Conservation (phyloP, 2,329 filamentous ascomycete genomes). For the Verticillium albo-atrum region DNA sequence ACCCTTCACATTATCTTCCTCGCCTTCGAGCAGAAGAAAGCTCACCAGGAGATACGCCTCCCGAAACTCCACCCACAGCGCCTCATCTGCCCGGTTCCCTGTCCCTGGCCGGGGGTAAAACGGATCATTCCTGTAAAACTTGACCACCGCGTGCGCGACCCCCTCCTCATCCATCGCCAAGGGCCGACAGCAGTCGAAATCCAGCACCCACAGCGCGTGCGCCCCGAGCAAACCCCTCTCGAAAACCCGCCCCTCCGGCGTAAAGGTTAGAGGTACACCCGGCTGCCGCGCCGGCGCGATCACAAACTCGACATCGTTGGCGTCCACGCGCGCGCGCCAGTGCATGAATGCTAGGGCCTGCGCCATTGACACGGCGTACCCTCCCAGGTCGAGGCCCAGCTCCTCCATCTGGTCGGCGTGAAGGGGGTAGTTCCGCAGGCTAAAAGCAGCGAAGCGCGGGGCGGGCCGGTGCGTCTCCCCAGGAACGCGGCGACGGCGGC, state of each 20-base stretch:
- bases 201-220: slow-evolving; percentile 39
- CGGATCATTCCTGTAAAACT: slow-evolving; percentile 46
- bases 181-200: slow-evolving; percentile 37
- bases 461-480: neutral
- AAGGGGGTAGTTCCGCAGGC: slow-evolving; percentile 13
- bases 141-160: slow-evolving; percentile 32
- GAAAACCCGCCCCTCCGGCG: neutral
- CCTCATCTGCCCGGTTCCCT: slow-evolving; percentile 3
- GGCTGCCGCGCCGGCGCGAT: slow-evolving; percentile 30
- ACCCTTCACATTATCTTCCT: slow-evolving; percentile 8
- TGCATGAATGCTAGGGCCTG: slow-evolving; percentile 38
- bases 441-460: neutral
- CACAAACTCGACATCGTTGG: slow-evolving; percentile 52
- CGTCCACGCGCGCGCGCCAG: slow-evolving; percentile 43
- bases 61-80: slow-evolving; percentile 19
- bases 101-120: slow-evolving; percentile 39
- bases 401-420: slow-evolving; percentile 41
- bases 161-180: slow-evolving; percentile 32
- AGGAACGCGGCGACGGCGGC: slow-evolving; percentile 13
- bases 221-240: neutral
- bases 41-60: neutral
- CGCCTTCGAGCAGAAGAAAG: neutral
- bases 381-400: slow-evolving; percentile 24
- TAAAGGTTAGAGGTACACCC: neutral
- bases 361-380: slow-evolving; percentile 44